Conservation (phyloP, 495 filamentous ascomycete species). For the Tuber microsphaerosporum region DNA sequence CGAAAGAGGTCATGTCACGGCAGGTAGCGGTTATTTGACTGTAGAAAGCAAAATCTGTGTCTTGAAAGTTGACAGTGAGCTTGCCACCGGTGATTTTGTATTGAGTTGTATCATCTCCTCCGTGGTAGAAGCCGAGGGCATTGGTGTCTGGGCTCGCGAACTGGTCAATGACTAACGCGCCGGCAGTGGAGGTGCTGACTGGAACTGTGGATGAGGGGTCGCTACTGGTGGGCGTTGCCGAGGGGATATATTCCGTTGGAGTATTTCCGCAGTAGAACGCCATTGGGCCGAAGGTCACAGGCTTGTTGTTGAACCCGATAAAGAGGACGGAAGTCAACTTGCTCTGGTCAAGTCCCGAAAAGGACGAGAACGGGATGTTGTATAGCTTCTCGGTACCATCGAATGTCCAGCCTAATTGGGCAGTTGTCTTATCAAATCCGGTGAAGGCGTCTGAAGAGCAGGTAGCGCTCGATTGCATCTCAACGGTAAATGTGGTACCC, state of each 20-base stretch:
- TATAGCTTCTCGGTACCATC: slow-evolving; percentile 57
- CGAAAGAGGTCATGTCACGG: slow-evolving; percentile 54
- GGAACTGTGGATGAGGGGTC: slow-evolving; percentile 48
- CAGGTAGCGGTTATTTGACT: slow-evolving; percentile 58
- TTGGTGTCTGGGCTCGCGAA: slow-evolving; percentile 55
- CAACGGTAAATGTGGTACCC: slow-evolving; percentile 52
- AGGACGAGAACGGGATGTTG: slow-evolving; percentile 53
- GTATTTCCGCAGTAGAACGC: slow-evolving; percentile 55
- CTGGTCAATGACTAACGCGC: slow-evolving; percentile 59
- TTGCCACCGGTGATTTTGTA: slow-evolving; percentile 48
- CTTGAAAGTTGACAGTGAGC: slow-evolving; percentile 57
- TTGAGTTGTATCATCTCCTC: slow-evolving; percentile 56
- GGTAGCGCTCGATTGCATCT: slow-evolving; percentile 48
- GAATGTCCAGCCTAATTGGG: slow-evolving; percentile 55
- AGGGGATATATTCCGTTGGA: slow-evolving; percentile 49
- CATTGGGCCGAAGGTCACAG: slow-evolving; percentile 53
- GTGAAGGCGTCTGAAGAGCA: slow-evolving; percentile 45
- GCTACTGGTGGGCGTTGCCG: slow-evolving; percentile 42
- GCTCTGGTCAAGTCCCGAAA: slow-evolving; percentile 48
- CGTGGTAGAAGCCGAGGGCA: slow-evolving; percentile 64
- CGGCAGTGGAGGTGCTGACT: slow-evolving; percentile 48
- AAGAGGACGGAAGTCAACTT: slow-evolving; percentile 53
- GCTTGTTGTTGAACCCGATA: slow-evolving; percentile 43
- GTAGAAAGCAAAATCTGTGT: slow-evolving; percentile 64
- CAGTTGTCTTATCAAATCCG: slow-evolving; percentile 43